Base-by-base conservation (phyloP, 2,329 filamentous ascomycete species). In the Zymoseptoria tritici region DNA sequence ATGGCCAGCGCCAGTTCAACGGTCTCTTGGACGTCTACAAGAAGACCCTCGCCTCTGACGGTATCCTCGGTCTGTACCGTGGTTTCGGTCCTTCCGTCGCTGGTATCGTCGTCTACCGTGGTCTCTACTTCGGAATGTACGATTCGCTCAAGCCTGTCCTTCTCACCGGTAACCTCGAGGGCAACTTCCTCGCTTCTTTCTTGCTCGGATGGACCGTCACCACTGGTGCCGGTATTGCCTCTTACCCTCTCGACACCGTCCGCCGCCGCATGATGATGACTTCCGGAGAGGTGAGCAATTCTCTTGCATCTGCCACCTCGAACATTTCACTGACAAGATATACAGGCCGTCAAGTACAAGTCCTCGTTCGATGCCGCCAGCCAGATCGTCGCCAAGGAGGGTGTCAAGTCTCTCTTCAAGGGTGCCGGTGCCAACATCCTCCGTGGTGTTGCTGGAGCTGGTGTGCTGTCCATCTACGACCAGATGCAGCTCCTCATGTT, bases 241-340 rank as follows among this genome's bases (percentile, higher is more conserved):
- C 94, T 77, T 99, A 99, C 86, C 94, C 94, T 84, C 91, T 99
- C 78, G 94, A 99, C 83, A 99, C 94, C 78, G 91, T 99, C 85
- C 94, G 94, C 87, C 92, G 94, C 87, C 94, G 94, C 84, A 99
- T 99, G 94, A 99, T 99, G 94, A 99, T 99, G 94, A 99, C 94
- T 75, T 88, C 85, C 71, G 85, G 85, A 80, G 85, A 87, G 80
- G 81, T 83, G 76, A 72, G 80, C 79, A 68, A 55, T 19, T 13
- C 1, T n/a, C 13, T 46, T 7, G 6, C 16, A 13, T 46, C 36
- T n/a, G 36, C 13, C 3, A 26, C 24, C 11, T 52, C 31, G 22
- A 9, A n/a, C 31, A 19, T 13, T 49, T 9, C 24, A 53, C 22
- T 46, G 31, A 58, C 13, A 20, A 55, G 26, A 42, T 57, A 42